These are phyloP conservation scores for Solanum habrochaites DNA, from an alignment of 257 asterid species.

Conservation along the genomic window DNA sequence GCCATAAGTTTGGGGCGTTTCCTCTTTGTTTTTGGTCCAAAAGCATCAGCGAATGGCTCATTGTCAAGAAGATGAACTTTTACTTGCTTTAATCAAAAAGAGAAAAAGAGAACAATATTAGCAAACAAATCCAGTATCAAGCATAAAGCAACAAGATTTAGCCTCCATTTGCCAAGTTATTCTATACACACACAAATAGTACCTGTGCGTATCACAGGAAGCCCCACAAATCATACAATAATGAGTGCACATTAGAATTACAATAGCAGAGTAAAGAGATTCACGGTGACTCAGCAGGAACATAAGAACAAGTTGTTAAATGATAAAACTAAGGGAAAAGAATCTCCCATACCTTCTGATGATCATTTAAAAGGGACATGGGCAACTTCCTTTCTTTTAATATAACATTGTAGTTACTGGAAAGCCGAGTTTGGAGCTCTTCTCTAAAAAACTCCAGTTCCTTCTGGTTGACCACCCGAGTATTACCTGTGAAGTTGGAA, in stretches of 20 bases:
- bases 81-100: conserved; percentile 48
- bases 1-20: conserved; percentile 70
- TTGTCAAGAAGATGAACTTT: conserved; percentile 93
- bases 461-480: conserved; percentile 77
- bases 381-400: conserved; percentile 90
- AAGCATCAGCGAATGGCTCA: conserved; percentile 78
- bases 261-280: neutral
- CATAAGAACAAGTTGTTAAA: neutral
- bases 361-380: conserved; percentile 76
- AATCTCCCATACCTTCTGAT: conserved; percentile 53
- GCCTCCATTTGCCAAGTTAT: neutral
- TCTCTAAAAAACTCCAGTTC: conserved; percentile 80
- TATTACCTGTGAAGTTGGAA: conserved; percentile 42
- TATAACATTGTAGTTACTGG: conserved; percentile 75
- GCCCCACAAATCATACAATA: neutral
- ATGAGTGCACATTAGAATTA: neutral
- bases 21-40: conserved; percentile 84
- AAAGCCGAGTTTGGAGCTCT: conserved; percentile 61
- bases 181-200: neutral
- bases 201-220: neutral
- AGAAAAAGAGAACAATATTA: neutral
- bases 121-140: neutral
- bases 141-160: neutral
- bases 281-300: neutral
- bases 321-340: neutral